Conservation (phyloP, 192 early-diverging fungal genomes). For the Paraglomus brasilianum region DNA sequence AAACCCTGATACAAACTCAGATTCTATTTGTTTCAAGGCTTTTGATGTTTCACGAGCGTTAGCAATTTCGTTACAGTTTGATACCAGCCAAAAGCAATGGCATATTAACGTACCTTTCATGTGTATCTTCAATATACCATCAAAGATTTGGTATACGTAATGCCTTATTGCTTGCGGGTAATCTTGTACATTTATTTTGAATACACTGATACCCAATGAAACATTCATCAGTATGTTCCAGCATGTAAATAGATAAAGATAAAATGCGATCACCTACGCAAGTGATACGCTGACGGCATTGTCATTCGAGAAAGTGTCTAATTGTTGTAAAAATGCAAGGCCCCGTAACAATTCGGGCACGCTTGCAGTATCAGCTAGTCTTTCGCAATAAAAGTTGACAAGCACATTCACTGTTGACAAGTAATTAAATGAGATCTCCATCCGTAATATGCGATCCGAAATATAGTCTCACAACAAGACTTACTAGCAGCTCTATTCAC, state of each 20-base stretch:
- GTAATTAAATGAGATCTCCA: neutral
- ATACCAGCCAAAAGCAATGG: neutral
- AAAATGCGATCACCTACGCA: constrained; percentile 38
- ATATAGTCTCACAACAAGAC: constrained; percentile 19
- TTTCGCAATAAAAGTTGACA: constrained; percentile 72
- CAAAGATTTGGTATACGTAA: constrained; percentile 70
- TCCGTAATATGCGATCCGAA: neutral
- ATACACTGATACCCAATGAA: constrained; percentile 66
- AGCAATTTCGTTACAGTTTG: constrained; percentile 4
- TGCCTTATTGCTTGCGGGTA: constrained; percentile 85
- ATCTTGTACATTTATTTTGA: constrained; percentile 81
- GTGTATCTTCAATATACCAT: constrained; percentile 61
- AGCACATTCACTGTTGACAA: constrained; percentile 52
- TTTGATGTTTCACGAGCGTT: constrained; percentile 5
- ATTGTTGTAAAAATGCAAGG: constrained; percentile 56
- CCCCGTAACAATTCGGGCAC: constrained; percentile 67
- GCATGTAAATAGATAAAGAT: constrained; percentile 2
- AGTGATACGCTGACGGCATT: constrained; percentile 54
- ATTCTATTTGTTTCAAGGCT: constrained; percentile 64
- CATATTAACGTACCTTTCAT: constrained; percentile 44
- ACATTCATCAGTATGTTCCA: constrained; percentile 14
- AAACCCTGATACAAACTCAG: constrained; percentile 79
- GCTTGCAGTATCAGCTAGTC: constrained; percentile 70
- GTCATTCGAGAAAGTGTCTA: constrained; percentile 56
- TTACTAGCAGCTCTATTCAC: constrained; percentile 57